phyloP scores from a whole-genome alignment of 2,329 filamentous ascomycete species.

The Harringtonia lauricola region DNA sequence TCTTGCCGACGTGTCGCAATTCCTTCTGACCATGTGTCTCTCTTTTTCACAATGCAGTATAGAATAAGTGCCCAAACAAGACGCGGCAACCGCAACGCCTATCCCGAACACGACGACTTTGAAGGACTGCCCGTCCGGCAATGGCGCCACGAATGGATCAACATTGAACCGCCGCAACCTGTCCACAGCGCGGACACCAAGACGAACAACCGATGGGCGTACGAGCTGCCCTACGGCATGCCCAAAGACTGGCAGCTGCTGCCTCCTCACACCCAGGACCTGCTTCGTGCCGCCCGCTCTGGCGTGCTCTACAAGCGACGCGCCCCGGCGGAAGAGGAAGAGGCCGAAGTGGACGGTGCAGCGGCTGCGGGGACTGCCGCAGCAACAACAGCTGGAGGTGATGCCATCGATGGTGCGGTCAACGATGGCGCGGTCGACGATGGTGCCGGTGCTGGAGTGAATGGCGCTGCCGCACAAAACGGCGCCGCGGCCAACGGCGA shows the following conservation, averaged over 20 bases:
- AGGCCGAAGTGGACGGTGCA: slow-evolving; percentile 33
- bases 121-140: slow-evolving; percentile 77
- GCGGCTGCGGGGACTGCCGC: neutral
- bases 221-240: slow-evolving; percentile 68
- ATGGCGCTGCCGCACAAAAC: neutral
- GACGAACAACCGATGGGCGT: slow-evolving; percentile 58
- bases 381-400: neutral
- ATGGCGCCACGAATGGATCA: slow-evolving; percentile 68
- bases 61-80: slow-evolving; percentile 31
- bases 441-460: too few species aligned
- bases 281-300: slow-evolving; percentile 71
- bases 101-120: slow-evolving; percentile 50
- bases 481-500: neutral
- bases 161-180: slow-evolving; percentile 52
- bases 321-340: slow-evolving; percentile 48
- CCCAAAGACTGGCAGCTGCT: slow-evolving; percentile 75
- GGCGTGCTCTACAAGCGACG: slow-evolving; percentile 66
- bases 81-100: slow-evolving; percentile 44
- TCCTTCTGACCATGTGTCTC: too few species aligned
- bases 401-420: neutral
- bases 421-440: neutral
- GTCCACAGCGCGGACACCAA: slow-evolving; percentile 44
- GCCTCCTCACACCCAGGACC: slow-evolving; percentile 67
- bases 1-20: too few species aligned
- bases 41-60: slow-evolving; percentile 9